phyloP scores from a whole-genome alignment of 345 rosid species.

The Linum lewisii region DNA sequence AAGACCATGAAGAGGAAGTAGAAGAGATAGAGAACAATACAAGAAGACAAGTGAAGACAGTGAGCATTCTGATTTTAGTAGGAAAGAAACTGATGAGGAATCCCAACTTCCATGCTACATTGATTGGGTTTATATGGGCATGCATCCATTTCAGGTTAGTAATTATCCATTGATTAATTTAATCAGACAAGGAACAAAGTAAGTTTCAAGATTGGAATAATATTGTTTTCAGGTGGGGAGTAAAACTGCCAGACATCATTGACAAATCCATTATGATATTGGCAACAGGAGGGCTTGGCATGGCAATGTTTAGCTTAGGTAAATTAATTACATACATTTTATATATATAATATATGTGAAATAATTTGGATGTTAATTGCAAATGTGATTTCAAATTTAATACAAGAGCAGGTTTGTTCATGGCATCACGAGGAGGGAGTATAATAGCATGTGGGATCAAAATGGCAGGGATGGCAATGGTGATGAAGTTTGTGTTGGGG shows the following conservation, averaged over 20 bases:
- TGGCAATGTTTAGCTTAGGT: slow-evolving; percentile 98
- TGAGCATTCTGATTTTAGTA: slow-evolving; percentile 43
- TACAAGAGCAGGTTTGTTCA: slow-evolving; percentile 60
- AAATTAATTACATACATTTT: too few species aligned
- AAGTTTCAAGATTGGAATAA: too few species aligned
- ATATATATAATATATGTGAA: too few species aligned
- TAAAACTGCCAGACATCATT: slow-evolving; percentile 55
- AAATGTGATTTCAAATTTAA: too few species aligned
- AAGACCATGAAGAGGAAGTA: slow-evolving; percentile 15
- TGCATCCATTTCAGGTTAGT: slow-evolving; percentile 59
- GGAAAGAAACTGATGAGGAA: slow-evolving; percentile 56
- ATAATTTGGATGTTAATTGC: not conserved
- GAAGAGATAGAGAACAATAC: slow-evolving; percentile 28
- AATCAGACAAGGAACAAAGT: too few species aligned
- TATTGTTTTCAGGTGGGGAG: slow-evolving; percentile 39
- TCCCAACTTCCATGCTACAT: slow-evolving; percentile 77
- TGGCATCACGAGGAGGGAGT: slow-evolving; percentile 53
- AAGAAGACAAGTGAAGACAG: slow-evolving; percentile 32
- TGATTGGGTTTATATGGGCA: slow-evolving; percentile 68
- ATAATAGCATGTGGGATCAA: slow-evolving; percentile 67
- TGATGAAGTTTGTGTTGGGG: slow-evolving; percentile 50
- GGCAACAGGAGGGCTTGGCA: slow-evolving; percentile 84
- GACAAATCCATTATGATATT: slow-evolving; percentile 55
- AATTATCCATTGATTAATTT: not conserved
- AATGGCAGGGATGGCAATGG: slow-evolving; percentile 44